A percentile compares a stretch with the other conserved stretches of the same genome.
These are phyloP conservation scores for Trichophyton schoenleinii DNA, from an alignment of 2,329 filamentous ascomycete species.

Conservation along the genomic window DNA sequence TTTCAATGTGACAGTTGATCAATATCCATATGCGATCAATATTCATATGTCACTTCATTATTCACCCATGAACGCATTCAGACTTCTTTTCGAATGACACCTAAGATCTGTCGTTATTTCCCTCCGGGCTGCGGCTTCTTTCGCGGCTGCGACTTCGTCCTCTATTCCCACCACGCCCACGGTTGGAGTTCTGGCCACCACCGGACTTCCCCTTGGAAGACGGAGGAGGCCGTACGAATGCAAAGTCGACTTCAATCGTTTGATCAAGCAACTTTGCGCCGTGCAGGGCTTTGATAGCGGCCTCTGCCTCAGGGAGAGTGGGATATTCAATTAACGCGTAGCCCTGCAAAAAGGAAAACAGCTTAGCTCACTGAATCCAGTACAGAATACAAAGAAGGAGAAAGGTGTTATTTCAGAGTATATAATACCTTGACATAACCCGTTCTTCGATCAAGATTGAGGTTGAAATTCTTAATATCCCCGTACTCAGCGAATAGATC, in stretches of 20 bases:
- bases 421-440: conserved; percentile 53
- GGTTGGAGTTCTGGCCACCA: conserved; percentile 17
- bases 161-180: conserved; percentile 32
- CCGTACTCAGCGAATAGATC: conserved; percentile 55
- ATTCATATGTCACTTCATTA: neutral
- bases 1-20: neutral
- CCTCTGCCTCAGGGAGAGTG: conserved; percentile 50
- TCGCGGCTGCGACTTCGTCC: conserved; percentile 35
- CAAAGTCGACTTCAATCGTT: conserved; percentile 53
- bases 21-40: too few relatives aligned
- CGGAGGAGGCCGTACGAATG: conserved; percentile 52
- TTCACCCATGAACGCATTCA: neutral
- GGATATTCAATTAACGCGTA: conserved; percentile 56
- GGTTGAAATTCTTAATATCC: conserved; percentile 54
- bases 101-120: conserved; percentile 19
- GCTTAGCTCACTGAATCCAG: neutral
- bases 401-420: neutral
- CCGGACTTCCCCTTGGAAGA: conserved; percentile 30
- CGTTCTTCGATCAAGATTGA: conserved; percentile 53
- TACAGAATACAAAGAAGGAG: neutral
- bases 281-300: conserved; percentile 50
- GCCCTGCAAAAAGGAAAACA: conserved; percentile 34
- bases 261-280: conserved; percentile 52
- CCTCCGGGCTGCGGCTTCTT: conserved; percentile 34
- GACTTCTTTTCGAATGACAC: neutral